Evolutionary conservation across 345 rosid species (phyloP), one percentile per base, ranked within the genome.

Genomic region (Rubroshorea leprosula): DNA sequence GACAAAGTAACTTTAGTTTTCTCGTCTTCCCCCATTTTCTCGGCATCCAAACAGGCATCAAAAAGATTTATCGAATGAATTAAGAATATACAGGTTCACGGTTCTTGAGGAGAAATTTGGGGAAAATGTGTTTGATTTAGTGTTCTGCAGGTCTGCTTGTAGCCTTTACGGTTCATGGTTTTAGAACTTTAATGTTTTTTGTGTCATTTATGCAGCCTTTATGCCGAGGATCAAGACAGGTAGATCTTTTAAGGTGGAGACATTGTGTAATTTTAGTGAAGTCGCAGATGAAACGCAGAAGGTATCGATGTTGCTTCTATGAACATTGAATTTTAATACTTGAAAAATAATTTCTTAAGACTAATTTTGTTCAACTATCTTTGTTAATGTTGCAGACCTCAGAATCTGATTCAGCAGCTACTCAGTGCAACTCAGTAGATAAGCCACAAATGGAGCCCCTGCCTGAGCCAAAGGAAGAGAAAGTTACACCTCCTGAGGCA

Each of bases 191-290:
- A 21, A 18, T 48, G 20, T 17, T 13, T 31, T 58, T 15, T n/a
- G 25, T 35, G 18, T 22, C 6, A 19, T 58, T 26, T 44, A 7
- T 72, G 79, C 78, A 94, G 99, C 99, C 74, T 87, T 76, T 63
- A 89, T 87, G 87, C 74, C 84, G 44, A 83, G 80, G 71, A 85
- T 94, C 69, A 90, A 81, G 78, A 73, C 85, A 23, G 75, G 82
- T 15, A 83, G 96, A 76, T 82, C 90, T 5, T 69, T 82, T 21
- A 81, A 79, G 64, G 77, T 85, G 19, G 96, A 85, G 60, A 68
- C 78, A 21, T 59, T 89, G 51, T 94, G 96, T 68, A 84, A 83
- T 79, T 87, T 89, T 69, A 76, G 79, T 60, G 90, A 85, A 59
- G 92, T 77, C 53, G 90, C 70, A 17, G 91, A 84, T 25, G 74